Conservation (phyloP, 75 land plant genomes). For the Cunninghamia lanceolata region DNA sequence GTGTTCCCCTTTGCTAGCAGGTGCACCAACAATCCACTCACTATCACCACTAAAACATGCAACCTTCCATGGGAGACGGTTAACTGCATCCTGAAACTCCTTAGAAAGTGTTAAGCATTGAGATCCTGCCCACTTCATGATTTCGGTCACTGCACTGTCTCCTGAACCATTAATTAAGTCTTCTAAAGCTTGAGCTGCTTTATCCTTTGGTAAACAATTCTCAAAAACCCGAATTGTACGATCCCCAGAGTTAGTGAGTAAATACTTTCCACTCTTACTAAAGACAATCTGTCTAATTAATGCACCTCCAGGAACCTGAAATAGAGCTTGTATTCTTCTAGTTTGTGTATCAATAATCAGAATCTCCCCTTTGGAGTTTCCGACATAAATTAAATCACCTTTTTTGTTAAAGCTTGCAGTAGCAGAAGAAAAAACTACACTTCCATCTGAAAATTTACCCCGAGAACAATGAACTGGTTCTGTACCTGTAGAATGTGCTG, state of each 20-base stretch:
- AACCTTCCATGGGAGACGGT: constrained; percentile 88
- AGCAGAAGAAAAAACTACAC: constrained; percentile 61
- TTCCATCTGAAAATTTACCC: constrained; percentile 62
- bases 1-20: constrained; percentile 97
- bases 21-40: constrained; percentile 93
- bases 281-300: constrained; percentile 75
- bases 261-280: constrained; percentile 88
- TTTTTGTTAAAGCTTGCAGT: constrained; percentile 88
- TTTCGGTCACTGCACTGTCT: constrained; percentile 35
- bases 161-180: constrained; percentile 16
- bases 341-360: constrained; percentile 60
- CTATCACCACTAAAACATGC: constrained; percentile 98
- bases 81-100: constrained; percentile 88
- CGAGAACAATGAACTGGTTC: constrained; percentile 40
- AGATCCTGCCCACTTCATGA: constrained; percentile 52
- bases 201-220: constrained; percentile 67
- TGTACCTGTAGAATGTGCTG: constrained; percentile 30
- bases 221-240: constrained; percentile 81
- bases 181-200: constrained; percentile 48
- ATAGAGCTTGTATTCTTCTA: constrained; percentile 38
- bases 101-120: constrained; percentile 60
- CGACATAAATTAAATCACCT: constrained; percentile 91
- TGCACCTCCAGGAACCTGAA: constrained; percentile 68
- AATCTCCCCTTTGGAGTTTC: constrained; percentile 94
- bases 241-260: constrained; percentile 89